phyloP scores from a whole-genome alignment of 2,329 filamentous ascomycete species.

The Madurella fahalii region DNA sequence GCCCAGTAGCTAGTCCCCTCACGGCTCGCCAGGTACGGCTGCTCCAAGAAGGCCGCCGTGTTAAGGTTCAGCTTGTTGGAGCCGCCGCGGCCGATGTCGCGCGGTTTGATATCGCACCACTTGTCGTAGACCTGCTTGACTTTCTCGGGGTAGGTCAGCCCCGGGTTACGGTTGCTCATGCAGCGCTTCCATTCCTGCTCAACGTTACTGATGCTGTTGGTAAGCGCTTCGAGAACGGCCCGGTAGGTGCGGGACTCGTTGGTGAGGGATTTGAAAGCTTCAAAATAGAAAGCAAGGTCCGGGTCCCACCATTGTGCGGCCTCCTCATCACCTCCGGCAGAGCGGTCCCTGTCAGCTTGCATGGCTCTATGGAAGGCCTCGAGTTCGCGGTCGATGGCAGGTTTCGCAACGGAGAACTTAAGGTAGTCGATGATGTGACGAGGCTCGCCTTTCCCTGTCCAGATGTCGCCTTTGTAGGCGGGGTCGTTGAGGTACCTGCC shows the following conservation, averaged over 20 bases:
- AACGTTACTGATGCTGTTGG: conserved; percentile 31
- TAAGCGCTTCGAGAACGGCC: conserved; percentile 33
- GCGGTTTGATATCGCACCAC: conserved; percentile 42
- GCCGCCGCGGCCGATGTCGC: conserved; percentile 17
- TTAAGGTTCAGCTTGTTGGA: conserved; percentile 22
- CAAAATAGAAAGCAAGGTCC: conserved; percentile 34
- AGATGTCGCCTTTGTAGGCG: conserved; percentile 40
- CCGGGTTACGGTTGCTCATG: conserved; percentile 14
- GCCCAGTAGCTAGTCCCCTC: conserved; percentile 40
- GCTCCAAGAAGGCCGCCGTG: conserved; percentile 30
- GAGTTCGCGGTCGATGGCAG: conserved; percentile 37
- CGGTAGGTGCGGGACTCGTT: conserved; percentile 28
- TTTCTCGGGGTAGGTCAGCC: conserved; percentile 24
- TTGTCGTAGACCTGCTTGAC: conserved; percentile 36
- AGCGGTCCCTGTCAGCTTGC: not conserved
- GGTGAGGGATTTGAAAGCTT: conserved; percentile 33
- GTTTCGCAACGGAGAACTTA: conserved; percentile 50
- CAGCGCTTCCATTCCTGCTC: conserved; percentile 31
- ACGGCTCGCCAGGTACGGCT: conserved; percentile 23
- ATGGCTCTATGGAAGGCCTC: conserved; percentile 31
- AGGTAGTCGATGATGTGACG: conserved; percentile 60
- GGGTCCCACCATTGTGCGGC: conserved; percentile 33
- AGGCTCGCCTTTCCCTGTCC: conserved; percentile 25
- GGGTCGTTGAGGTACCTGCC: conserved; percentile 33
- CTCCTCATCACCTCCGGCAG: not conserved